Percentiles rank a stretch among this genome's conserved stretches.
Conservation (phyloP, 345 rosid species). For the Ceriops decandra region DNA sequence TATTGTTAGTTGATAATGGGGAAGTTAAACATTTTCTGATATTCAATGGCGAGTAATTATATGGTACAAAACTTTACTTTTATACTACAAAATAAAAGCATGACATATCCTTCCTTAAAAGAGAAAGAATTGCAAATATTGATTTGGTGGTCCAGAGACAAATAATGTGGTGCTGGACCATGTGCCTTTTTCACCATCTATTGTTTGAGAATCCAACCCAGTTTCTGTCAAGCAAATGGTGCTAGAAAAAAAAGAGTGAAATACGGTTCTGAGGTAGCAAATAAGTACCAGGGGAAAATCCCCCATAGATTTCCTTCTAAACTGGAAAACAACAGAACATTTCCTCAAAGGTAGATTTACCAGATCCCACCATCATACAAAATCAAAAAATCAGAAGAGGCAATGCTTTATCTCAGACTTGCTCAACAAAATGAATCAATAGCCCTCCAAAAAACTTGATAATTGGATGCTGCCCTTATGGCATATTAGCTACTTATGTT, state of each 20-base stretch:
- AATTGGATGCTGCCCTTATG: constrained; percentile 1
- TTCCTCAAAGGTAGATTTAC: constrained; percentile 2
- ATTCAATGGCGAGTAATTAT: neutral
- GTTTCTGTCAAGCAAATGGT: constrained; percentile 22
- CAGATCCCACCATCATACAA: constrained; percentile 14
- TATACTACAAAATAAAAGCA: constrained; percentile 1
- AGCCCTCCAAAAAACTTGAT: neutral
- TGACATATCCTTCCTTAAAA: neutral
- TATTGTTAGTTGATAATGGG: neutral
- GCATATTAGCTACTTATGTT: constrained; percentile 13
- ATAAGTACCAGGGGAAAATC: constrained; percentile 12
- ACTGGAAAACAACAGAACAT: constrained; percentile 13
- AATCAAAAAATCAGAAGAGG: constrained; percentile 3
- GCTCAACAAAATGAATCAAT: constrained; percentile 8
- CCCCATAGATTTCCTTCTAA: constrained; percentile 18
- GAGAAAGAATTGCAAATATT: neutral
- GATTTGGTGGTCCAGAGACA: constrained; percentile 19
- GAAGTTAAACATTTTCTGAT: neutral
- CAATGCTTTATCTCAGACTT: constrained; percentile 11
- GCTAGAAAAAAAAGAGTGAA: neutral
- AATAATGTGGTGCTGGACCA: constrained; percentile 23
- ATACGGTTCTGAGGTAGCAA: constrained; percentile 3
- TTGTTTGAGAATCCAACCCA: constrained; percentile 28
- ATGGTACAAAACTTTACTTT: constrained; percentile 7
- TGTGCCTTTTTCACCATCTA: constrained; percentile 18